These are phyloP conservation scores for Pseudozyma hubeiensis DNA, from an alignment of 1,284 basidiomycete genomes.

Conservation along the genomic window DNA sequence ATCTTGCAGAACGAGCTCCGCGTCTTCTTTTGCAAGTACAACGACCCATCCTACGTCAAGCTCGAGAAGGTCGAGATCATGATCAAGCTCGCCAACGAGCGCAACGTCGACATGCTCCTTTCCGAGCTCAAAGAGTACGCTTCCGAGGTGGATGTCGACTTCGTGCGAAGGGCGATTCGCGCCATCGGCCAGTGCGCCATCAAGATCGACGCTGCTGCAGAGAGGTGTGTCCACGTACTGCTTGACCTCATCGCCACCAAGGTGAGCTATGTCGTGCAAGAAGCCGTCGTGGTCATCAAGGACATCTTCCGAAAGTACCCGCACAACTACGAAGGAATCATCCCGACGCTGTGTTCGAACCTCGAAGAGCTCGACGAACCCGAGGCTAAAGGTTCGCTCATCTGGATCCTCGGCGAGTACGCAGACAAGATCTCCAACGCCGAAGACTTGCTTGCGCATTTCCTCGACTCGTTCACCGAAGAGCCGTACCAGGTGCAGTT, in stretches of 20 bases:
- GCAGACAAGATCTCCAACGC: slow-evolving; percentile 96
- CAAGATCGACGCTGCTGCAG: slow-evolving; percentile 90
- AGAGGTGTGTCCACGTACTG: slow-evolving; percentile 92
- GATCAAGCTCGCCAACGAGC: slow-evolving; percentile 90
- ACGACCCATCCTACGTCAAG: slow-evolving; percentile 98
- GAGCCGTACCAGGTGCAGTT: slow-evolving; percentile 95
- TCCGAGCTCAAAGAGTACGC: slow-evolving; percentile 98
- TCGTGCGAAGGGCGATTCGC: slow-evolving; percentile 91
- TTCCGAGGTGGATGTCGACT: slow-evolving; percentile 97
- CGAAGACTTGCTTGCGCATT: slow-evolving; percentile 88
- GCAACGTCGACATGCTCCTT: slow-evolving; percentile 91
- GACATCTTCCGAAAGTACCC: slow-evolving; percentile 99
- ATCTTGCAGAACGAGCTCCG: slow-evolving; percentile 94
- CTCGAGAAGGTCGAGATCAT: slow-evolving; percentile 98
- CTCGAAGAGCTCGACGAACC: slow-evolving; percentile 97
- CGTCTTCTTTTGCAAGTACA: slow-evolving; percentile 99
- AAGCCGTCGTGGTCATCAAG: slow-evolving; percentile 98
- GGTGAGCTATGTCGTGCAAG: slow-evolving; percentile 97
- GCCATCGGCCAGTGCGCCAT: slow-evolving; percentile 96
- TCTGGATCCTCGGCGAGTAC: slow-evolving; percentile 99
- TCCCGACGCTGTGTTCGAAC: slow-evolving; percentile 92
- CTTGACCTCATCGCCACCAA: slow-evolving; percentile 90
- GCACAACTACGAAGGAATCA: slow-evolving; percentile 95
- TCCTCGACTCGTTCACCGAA: slow-evolving; percentile 91
- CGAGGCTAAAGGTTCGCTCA: slow-evolving; percentile 95